Evolutionary conservation across 2,329 filamentous ascomycete species (phyloP).

Genomic region (Pezicula carpinea): DNA sequence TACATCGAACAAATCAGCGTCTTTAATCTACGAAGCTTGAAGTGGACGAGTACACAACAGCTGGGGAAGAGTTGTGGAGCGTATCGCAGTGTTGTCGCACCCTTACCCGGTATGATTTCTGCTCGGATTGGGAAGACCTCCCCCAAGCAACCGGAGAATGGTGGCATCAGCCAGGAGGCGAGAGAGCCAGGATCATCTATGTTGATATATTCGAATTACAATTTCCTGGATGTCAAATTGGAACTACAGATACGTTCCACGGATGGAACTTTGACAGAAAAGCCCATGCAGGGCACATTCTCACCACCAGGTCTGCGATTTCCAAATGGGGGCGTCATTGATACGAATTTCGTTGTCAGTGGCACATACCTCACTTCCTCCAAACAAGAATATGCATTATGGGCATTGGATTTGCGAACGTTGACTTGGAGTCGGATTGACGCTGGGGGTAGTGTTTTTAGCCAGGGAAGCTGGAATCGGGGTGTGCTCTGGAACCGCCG

Average conservation of each 20-base stretch:
- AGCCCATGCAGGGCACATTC: slow-evolving; percentile 79
- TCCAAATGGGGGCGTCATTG: slow-evolving; percentile 91
- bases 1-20: slow-evolving; percentile 99
- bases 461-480: slow-evolving; percentile 95
- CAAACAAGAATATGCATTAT: slow-evolving; percentile 96
- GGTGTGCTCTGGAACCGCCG: slow-evolving; percentile 89
- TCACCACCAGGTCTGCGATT: slow-evolving; percentile 92
- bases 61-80: slow-evolving; percentile 92
- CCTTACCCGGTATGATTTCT: slow-evolving; percentile 63
- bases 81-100: slow-evolving; percentile 91
- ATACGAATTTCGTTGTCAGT: slow-evolving; percentile 94
- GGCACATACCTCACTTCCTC: slow-evolving; percentile 96
- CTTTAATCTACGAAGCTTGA: slow-evolving; percentile 90
- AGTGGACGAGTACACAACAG: slow-evolving; percentile 87
- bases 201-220: slow-evolving; percentile 99
- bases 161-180: slow-evolving; percentile 42
- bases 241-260: slow-evolving; percentile 84
- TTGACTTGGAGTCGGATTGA: slow-evolving; percentile 95
- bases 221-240: slow-evolving; percentile 94
- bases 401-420: slow-evolving; percentile 85
- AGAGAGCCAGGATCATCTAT: slow-evolving; percentile 64
- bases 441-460: slow-evolving; percentile 89
- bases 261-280: slow-evolving; percentile 80
- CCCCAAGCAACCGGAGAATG: slow-evolving; percentile 34
- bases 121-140: slow-evolving; percentile 60